Percentiles rank a stretch among this genome's conserved stretches.
These are phyloP conservation scores for Westerdykella aurantiaca DNA, from an alignment of 2,329 filamentous ascomycete genomes.

Conservation along the genomic window DNA sequence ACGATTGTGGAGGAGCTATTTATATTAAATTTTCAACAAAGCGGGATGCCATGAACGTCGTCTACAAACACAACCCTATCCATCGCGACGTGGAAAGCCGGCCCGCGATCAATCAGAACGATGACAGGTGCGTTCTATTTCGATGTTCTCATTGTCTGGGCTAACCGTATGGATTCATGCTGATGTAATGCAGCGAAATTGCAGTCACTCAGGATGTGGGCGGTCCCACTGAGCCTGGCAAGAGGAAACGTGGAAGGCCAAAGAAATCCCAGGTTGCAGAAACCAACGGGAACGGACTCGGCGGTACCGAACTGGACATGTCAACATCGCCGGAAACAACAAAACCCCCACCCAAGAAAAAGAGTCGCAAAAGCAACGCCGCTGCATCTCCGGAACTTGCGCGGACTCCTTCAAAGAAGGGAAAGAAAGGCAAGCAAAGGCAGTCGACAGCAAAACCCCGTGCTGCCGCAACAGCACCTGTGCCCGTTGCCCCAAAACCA, in stretches of 20 bases:
- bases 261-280: conserved; percentile 2
- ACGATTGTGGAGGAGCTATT: conserved; percentile 32
- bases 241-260: conserved; percentile 18
- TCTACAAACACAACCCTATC: conserved; percentile 35
- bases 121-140: conserved; percentile 15
- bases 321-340: conserved; percentile 16
- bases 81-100: conserved; percentile 21
- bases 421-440: conserved; percentile 13
- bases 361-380: conserved; percentile 12
- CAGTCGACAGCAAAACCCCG: conserved; percentile 11
- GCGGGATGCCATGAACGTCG: conserved; percentile 29
- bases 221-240: not conserved
- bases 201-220: not conserved
- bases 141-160: too few relatives aligned
- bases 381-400: conserved; percentile 4
- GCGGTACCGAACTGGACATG: conserved; percentile 11
- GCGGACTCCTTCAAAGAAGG: conserved; percentile 12
- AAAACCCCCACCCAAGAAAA: conserved; percentile 15
- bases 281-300: not conserved
- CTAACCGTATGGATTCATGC: not conserved
- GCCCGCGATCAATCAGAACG: conserved; percentile 2
- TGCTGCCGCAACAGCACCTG: conserved; percentile 2
- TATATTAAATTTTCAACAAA: conserved; percentile 33
- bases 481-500: conserved; percentile 5
- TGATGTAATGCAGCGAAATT: conserved; percentile 7